Conservation (phyloP, 2,329 filamentous ascomycete species). For the Paecilomyces formosus region DNA sequence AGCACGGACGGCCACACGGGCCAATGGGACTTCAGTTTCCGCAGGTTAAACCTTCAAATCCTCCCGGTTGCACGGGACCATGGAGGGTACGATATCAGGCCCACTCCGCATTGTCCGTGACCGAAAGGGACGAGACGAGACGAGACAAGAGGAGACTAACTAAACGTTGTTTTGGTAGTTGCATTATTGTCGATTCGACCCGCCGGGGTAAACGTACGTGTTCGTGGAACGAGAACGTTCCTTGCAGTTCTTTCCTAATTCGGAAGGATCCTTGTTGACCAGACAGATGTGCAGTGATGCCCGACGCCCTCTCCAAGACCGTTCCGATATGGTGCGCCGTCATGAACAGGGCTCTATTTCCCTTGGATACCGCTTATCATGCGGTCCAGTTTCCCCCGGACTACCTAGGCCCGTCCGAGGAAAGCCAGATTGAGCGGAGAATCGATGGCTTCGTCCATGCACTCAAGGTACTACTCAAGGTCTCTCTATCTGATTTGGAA, state of each 20-base stretch:
- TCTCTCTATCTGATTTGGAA: neutral
- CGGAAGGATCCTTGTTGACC: slow-evolving; percentile 8
- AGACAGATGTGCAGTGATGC: slow-evolving; percentile 56
- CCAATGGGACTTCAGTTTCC: slow-evolving; percentile 82
- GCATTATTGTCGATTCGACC: slow-evolving; percentile 86
- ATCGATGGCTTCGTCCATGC: slow-evolving; percentile 51
- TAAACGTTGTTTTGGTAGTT: slow-evolving; percentile 16
- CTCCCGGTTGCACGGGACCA: slow-evolving; percentile 57
- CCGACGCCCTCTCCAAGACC: slow-evolving; percentile 89
- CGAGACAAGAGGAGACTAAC: too few relatives aligned
- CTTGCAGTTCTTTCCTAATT: slow-evolving; percentile 6
- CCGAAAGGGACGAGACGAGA: neutral
- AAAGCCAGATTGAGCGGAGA: slow-evolving; percentile 64
- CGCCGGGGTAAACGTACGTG: slow-evolving; percentile 71
- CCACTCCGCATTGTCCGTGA: neutral
- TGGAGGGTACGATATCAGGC: slow-evolving; percentile 52
- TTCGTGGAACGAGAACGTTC: neutral
- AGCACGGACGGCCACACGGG: slow-evolving; percentile 91
- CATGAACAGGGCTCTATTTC: slow-evolving; percentile 72
- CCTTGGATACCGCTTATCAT: slow-evolving; percentile 42
- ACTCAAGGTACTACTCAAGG: slow-evolving; percentile 30
- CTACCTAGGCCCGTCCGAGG: slow-evolving; percentile 66
- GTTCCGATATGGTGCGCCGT: slow-evolving; percentile 90
- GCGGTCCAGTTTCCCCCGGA: slow-evolving; percentile 63
- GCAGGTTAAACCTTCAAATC: slow-evolving; percentile 78